These are phyloP conservation scores for Multifurca ochricompacta DNA, from an alignment of 768 basidiomycete species.

Conservation along the genomic window DNA sequence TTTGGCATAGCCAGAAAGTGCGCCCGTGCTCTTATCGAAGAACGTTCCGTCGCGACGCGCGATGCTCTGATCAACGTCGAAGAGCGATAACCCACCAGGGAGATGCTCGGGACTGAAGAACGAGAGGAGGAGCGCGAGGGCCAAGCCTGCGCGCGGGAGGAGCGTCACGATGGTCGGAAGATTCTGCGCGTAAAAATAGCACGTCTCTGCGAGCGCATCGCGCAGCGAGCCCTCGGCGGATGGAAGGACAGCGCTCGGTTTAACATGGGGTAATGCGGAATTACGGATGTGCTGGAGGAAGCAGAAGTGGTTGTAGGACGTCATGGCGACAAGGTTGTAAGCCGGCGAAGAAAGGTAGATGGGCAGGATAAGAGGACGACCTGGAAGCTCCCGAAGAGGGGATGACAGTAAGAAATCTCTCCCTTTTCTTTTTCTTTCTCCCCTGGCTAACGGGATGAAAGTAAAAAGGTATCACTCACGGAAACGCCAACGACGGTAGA, in stretches of 20 bases:
- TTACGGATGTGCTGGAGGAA: conserved; percentile 75
- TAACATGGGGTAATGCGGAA: conserved; percentile 51
- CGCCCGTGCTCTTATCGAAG: conserved; percentile 56
- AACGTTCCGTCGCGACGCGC: conserved; percentile 61
- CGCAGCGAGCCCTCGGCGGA: conserved; percentile 27
- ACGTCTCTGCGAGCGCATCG: conserved; percentile 73
- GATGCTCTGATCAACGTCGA: conserved; percentile 36
- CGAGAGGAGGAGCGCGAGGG: conserved; percentile 60
- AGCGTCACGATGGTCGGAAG: conserved; percentile 74
- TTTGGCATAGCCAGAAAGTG: conserved; percentile 67
- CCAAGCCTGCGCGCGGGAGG: conserved; percentile 74
- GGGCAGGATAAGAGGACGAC: conserved; percentile 74
- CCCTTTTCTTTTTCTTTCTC: no score
- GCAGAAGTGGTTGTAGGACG: conserved; percentile 77
- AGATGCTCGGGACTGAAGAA: conserved; percentile 42
- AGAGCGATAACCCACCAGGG: conserved; percentile 38
- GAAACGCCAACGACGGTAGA: conserved; percentile 66
- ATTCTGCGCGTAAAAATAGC: conserved; percentile 80
- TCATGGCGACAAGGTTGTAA: conserved; percentile 65
- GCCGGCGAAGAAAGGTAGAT: conserved; percentile 78
- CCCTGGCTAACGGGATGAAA: no score
- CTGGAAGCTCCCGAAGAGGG: conserved; percentile 33
- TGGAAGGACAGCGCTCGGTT: conserved; percentile 30
- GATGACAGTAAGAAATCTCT: not conserved
- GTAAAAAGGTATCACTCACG: conserved; percentile 44